Evolutionary conservation across 495 filamentous ascomycete genomes (phyloP), one percentile per base, ranked within the genome.

Genomic region (Penicillium manginii): DNA sequence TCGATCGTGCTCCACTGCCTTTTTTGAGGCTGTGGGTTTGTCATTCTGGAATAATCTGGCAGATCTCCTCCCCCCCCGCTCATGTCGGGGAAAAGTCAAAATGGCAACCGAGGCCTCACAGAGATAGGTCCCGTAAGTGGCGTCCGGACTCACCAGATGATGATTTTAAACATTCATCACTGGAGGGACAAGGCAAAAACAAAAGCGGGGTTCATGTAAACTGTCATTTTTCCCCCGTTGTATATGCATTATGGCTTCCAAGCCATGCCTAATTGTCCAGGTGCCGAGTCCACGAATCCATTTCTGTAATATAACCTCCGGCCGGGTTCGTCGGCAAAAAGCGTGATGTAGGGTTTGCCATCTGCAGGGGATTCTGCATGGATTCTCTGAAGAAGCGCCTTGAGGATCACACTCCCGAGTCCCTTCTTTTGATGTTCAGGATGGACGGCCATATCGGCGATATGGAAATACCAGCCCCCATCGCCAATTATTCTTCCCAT

Each of bases 401-500:
- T 76, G 67, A 83, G 61, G 32, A 84, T 68, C 8, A 67, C 64
- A 35, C 80, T 76, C 3, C 75, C 83, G 0, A 86, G 62, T 5
- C 82, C 82, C 42, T 76, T 75, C 26, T 75, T 69, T 60, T 81
- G 80, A 57, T 84, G 78, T 4, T 58, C 70, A 2, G 81, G 77
- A 21, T 78, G 62, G 11, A 83, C 77, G 1, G 76, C 78, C 68
- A 84, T 79, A 64, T 85, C 83, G n/a, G 75, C 74, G 51, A 84
- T 67, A 11, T 78, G 71, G 54, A 81, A 83, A 55, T 81, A 82
- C 72, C 79, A 81, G n/a, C 71, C 78, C 10, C 81, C 80, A 62
- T 85, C 83, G 21, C 79, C 75, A 52, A 82, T 71, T 4, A 84
- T 70, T 19, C 82, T 75, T 54, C 78, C 81, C 80, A 84, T 83